These are phyloP conservation scores for Coemansia sp. DNA, from an alignment of 192 early-diverging fungal genomes.

Conservation along the genomic window DNA sequence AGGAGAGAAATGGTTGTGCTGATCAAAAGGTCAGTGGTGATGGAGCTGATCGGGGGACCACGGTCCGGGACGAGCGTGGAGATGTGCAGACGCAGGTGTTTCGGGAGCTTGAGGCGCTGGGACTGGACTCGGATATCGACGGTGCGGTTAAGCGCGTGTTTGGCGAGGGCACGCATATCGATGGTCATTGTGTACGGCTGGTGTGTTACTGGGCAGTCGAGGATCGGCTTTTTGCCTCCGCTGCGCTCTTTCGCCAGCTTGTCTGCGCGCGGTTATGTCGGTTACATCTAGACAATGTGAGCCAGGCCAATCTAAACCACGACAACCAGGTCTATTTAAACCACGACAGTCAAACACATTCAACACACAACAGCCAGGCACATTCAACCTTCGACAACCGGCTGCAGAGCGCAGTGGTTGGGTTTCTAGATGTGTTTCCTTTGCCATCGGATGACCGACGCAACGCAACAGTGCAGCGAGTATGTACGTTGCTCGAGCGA, in stretches of 20 bases:
- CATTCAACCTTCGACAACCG: neutral
- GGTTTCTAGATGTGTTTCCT: slow-evolving; percentile 34
- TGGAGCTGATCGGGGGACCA: no score
- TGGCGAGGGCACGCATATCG: neutral
- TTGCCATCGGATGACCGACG: slow-evolving; percentile 6
- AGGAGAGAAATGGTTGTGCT: no score
- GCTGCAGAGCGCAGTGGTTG: slow-evolving; percentile 30
- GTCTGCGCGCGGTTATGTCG: slow-evolving; percentile 20
- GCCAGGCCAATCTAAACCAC: neutral
- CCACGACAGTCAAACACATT: no score
- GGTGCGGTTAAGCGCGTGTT: neutral
- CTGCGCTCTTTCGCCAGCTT: slow-evolving; percentile 20
- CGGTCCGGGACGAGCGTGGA: neutral
- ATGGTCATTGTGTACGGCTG: slow-evolving; percentile 14
- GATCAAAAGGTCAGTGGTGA: no score
- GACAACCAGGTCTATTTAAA: no score
- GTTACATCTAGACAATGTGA: neutral
- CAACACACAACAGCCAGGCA: no score
- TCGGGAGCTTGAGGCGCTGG: neutral
- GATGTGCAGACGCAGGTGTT: neutral
- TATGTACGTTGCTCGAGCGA: slow-evolving; percentile 36
- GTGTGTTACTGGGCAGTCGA: slow-evolving; percentile 47
- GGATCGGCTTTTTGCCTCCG: slow-evolving; percentile 6
- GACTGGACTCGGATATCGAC: neutral
- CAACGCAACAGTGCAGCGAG: slow-evolving; percentile 9